Conservation (phyloP, 2,329 filamentous ascomycete genomes). For the Pseudogymnoascus verrucosus region DNA sequence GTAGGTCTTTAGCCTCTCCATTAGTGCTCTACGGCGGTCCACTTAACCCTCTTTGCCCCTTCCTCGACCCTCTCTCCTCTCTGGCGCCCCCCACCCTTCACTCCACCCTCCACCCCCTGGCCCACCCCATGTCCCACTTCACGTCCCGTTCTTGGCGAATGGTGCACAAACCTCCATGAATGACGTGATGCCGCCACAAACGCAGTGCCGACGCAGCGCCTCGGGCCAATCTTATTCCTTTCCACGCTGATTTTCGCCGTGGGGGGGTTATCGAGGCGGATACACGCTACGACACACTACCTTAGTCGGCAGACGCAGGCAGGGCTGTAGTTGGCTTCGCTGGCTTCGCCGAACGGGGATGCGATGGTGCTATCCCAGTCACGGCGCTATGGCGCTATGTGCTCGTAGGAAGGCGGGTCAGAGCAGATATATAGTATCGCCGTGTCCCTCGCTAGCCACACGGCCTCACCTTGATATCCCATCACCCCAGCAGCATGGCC, state of each 20-base stretch:
- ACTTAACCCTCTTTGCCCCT: neutral
- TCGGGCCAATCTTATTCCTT: neutral
- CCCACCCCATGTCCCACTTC: neutral
- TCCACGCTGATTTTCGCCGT: neutral
- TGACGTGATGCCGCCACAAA: neutral
- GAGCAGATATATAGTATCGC: neutral
- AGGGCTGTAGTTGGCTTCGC: neutral
- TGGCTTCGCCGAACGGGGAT: neutral
- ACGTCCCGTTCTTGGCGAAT: neutral
- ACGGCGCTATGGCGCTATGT: neutral
- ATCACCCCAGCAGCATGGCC: neutral
- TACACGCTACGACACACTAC: neutral
- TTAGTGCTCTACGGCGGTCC: neutral
- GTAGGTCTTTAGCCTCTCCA: neutral
- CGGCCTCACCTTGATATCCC: neutral
- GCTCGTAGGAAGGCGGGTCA: neutral
- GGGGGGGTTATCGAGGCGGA: neutral
- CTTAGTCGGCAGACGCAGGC: neutral
- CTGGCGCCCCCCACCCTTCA: neutral
- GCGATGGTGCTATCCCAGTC: neutral
- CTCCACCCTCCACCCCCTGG: neutral
- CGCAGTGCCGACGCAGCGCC: neutral
- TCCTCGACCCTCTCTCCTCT: neutral
- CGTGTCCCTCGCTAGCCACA: neutral
- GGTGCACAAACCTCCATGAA: neutral